These are phyloP conservation scores for Penicillium paxilli DNA, from an alignment of 495 filamentous ascomycete species.

Conservation along the genomic window DNA sequence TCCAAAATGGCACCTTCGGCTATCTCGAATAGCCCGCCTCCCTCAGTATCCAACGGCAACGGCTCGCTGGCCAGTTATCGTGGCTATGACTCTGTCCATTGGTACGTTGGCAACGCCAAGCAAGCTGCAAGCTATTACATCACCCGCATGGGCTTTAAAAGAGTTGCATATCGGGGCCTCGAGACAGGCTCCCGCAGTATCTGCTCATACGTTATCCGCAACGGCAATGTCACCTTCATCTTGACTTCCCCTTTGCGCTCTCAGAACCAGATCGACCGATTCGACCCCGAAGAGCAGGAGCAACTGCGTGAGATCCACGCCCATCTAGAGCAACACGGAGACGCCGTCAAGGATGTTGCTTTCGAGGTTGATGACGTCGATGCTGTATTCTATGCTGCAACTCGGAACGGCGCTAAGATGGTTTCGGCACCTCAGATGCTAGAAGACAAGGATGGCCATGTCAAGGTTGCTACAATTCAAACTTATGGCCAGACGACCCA, in stretches of 20 bases:
- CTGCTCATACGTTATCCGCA: slow-evolving; percentile 79
- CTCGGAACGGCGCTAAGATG: slow-evolving; percentile 64
- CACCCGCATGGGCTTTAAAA: slow-evolving; percentile 78
- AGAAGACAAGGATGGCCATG: slow-evolving; percentile 49
- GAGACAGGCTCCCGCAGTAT: slow-evolving; percentile 78
- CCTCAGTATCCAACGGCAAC: slow-evolving; percentile 22
- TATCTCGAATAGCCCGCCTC: slow-evolving; percentile 54
- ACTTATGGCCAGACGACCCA: slow-evolving; percentile 94
- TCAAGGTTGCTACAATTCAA: slow-evolving; percentile 71
- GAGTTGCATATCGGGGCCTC: slow-evolving; percentile 79
- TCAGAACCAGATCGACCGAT: slow-evolving; percentile 43
- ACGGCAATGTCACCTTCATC: slow-evolving; percentile 77
- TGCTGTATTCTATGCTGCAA: slow-evolving; percentile 68
- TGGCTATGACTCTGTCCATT: slow-evolving; percentile 86
- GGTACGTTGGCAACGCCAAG: slow-evolving; percentile 96
- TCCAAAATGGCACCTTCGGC: slow-evolving; percentile 75
- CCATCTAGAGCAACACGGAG: slow-evolving; percentile 80
- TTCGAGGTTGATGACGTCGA: slow-evolving; percentile 87
- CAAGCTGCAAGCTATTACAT: slow-evolving; percentile 86
- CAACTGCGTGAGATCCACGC: slow-evolving; percentile 67
- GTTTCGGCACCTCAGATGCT: slow-evolving; percentile 57
- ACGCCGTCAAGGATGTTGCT: slow-evolving; percentile 87
- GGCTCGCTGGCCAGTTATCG: slow-evolving; percentile 57
- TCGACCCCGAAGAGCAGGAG: slow-evolving; percentile 54
- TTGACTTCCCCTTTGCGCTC: slow-evolving; percentile 79